Percentiles rank a stretch among this genome's conserved stretches.
Conservation (phyloP, 2,329 filamentous ascomycete species). For the Colletotrichum tropicale region DNA sequence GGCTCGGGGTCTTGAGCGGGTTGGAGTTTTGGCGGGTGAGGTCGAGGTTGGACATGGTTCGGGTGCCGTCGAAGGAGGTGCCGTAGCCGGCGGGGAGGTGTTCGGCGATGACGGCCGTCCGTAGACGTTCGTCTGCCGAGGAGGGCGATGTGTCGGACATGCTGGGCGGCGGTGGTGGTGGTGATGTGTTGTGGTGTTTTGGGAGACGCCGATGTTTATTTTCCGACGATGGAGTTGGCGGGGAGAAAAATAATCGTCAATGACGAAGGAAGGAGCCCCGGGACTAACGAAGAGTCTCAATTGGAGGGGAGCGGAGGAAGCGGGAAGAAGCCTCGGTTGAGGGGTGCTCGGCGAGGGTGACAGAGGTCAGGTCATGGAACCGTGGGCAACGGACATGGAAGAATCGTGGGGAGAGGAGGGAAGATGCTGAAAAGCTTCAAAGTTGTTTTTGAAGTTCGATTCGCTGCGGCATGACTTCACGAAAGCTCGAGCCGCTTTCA, state of each 20-base stretch:
- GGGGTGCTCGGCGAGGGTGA: background rate
- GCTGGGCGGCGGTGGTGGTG: background rate
- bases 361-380: background rate
- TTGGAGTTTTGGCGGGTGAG: constrained; percentile 7
- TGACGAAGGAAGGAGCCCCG: background rate
- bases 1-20: background rate
- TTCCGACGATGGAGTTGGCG: background rate
- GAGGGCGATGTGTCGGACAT: constrained; percentile 16
- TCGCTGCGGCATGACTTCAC: constrained; percentile 8
- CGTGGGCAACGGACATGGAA: background rate
- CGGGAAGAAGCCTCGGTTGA: background rate
- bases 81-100: constrained; percentile 22
- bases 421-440: constrained; percentile 7
- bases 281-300: background rate
- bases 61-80: constrained; percentile 22
- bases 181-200: background rate
- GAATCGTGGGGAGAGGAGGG: background rate
- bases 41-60: constrained; percentile 4
- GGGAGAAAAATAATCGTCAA: background rate
- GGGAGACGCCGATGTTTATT: background rate
- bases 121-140: constrained; percentile 10
- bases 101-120: constrained; percentile 17
- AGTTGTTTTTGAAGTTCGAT: background rate
- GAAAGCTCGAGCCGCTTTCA: constrained; percentile 18
- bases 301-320: background rate